A percentile compares a stretch with the other conserved stretches of the same genome.
phyloP scores from a whole-genome alignment of 2,329 filamentous ascomycete species.

The Aspergillus thermomutatus region DNA sequence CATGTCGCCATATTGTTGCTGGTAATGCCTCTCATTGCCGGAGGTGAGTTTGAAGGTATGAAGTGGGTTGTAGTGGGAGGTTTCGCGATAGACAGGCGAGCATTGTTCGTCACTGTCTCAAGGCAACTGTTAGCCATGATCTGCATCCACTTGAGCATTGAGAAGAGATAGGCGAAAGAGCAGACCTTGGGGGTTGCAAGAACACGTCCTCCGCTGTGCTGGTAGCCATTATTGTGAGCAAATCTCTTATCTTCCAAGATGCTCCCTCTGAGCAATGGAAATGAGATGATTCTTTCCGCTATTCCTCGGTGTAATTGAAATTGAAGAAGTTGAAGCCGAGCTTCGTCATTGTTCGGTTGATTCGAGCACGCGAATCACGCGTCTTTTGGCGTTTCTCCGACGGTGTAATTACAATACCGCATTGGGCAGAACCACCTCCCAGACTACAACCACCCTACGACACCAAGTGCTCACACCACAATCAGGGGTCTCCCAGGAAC shows the following conservation, averaged over 20 bases:
- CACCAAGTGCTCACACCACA: neutral
- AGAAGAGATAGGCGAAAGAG: neutral
- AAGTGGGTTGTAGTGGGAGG: conserved; percentile 69
- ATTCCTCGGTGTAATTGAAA: too few species aligned
- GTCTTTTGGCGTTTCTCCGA: conserved; percentile 23
- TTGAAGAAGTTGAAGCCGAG: neutral
- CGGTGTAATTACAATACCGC: conserved; percentile 19
- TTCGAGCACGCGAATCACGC: conserved; percentile 18
- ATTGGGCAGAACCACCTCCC: conserved; percentile 10
- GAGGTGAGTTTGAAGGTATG: conserved; percentile 70
- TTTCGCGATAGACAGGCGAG: conserved; percentile 49
- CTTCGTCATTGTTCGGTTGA: neutral
- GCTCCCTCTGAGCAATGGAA: neutral
- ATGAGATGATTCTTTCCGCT: neutral
- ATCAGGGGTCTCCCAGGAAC: neutral
- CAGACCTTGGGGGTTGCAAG: conserved; percentile 29
- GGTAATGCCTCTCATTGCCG: conserved; percentile 65
- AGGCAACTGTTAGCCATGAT: neutral
- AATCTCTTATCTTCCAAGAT: neutral
- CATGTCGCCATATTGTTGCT: conserved; percentile 96
- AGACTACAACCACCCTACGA: neutral
- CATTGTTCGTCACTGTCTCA: conserved; percentile 34
- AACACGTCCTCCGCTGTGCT: conserved; percentile 20
- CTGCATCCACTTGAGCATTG: neutral
- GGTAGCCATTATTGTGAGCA: conserved; percentile 13